A percentile compares a stretch with the other conserved stretches of the same genome.
These are phyloP conservation scores for Aspergillus kassunensis DNA, from an alignment of 495 filamentous ascomycete species.

Conservation along the genomic window DNA sequence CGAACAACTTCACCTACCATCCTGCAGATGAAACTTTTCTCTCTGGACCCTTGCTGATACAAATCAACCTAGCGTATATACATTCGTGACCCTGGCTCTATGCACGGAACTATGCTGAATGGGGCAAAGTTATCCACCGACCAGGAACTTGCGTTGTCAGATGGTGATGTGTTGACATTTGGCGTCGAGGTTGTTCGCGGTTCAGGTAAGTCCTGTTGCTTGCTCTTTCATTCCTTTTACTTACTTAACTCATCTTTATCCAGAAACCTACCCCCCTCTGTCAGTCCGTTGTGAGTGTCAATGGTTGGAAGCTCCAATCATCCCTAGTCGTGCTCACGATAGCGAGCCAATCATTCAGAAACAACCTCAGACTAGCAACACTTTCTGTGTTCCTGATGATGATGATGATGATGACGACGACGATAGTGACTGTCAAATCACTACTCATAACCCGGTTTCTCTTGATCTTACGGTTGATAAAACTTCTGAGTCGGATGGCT, in stretches of 20 bases:
- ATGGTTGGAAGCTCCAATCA: slow-evolving; percentile 25
- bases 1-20: neutral
- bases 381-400: slow-evolving; percentile 46
- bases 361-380: slow-evolving; percentile 28
- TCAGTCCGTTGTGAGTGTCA: slow-evolving; percentile 32
- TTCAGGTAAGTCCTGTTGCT: slow-evolving; percentile 27
- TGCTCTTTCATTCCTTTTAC: neutral
- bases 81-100: slow-evolving; percentile 50
- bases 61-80: slow-evolving; percentile 30
- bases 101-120: slow-evolving; percentile 55
- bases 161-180: slow-evolving; percentile 51
- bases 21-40: neutral
- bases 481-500: slow-evolving; percentile 12
- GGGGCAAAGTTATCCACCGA: slow-evolving; percentile 34
- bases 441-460: neutral
- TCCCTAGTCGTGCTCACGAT: neutral
- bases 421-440: slow-evolving; percentile 21
- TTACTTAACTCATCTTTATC: neutral
- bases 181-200: slow-evolving; percentile 52
- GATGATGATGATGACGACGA: slow-evolving; percentile 34
- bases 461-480: neutral
- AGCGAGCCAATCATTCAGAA: slow-evolving; percentile 8
- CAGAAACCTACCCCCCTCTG: slow-evolving; percentile 40
- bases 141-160: slow-evolving; percentile 31
- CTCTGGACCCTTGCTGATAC: slow-evolving; percentile 12